phyloP scores from a whole-genome alignment of 352 stramenopile genomes.

The Pythium apleroticum region DNA sequence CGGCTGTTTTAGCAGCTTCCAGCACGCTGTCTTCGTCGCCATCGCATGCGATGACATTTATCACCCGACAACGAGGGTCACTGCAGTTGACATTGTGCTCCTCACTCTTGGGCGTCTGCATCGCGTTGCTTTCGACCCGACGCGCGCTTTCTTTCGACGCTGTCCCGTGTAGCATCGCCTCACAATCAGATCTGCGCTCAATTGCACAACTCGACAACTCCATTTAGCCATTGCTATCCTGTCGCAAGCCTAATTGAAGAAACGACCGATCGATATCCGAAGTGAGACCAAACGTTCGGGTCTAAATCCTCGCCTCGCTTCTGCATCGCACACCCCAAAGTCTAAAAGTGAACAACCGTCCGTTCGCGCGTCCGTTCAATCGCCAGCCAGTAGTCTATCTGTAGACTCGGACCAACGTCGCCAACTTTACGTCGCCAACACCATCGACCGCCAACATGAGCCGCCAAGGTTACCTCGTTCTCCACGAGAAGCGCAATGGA shows the following conservation, averaged over 20 bases:
- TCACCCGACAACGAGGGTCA: not conserved
- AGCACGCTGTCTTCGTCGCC: constrained; percentile 12
- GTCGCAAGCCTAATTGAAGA: constrained; percentile 4
- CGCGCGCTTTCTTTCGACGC: constrained; percentile 7
- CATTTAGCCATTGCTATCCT: not conserved
- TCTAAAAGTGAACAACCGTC: constrained; percentile 18
- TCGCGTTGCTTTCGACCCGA: not conserved
- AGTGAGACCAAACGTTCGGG: constrained; percentile 12
- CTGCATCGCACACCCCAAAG: constrained; percentile 15
- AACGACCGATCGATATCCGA: constrained; percentile 9
- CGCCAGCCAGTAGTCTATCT: constrained; percentile 4
- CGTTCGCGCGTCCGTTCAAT: constrained; percentile 5
- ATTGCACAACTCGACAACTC: constrained; percentile 1
- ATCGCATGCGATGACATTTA: not conserved
- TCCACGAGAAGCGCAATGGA: constrained; percentile 61
- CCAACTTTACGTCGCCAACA: constrained; percentile 15
- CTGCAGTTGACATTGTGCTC: not conserved
- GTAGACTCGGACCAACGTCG: constrained; percentile 11
- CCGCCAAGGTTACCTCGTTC: constrained; percentile 75
- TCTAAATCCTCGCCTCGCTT: constrained; percentile 1
- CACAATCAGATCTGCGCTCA: constrained; percentile 7
- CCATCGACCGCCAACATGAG: constrained; percentile 41
- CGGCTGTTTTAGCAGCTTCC: constrained; percentile 17
- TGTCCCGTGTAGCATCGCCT: constrained; percentile 3
- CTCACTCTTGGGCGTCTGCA: not conserved